Evolutionary conservation across 2,329 filamentous ascomycete genomes (phyloP).

Genomic region (Apiospora arundinis): DNA sequence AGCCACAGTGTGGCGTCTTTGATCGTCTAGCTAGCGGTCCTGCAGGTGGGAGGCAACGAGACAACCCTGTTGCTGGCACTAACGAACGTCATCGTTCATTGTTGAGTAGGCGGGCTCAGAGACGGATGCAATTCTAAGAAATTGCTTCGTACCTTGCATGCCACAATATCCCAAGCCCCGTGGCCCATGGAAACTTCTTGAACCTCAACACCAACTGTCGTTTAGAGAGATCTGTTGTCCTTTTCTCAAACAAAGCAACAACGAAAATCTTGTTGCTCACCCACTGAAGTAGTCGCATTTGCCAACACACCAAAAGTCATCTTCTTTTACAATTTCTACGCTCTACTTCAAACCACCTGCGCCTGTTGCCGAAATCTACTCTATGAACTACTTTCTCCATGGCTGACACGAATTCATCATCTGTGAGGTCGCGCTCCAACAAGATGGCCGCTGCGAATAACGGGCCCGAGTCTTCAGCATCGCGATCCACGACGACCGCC

Average conservation of each 20-base stretch:
- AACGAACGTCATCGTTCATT: not conserved
- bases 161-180: not conserved
- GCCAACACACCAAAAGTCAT: not conserved
- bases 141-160: not conserved
- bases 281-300: not conserved
- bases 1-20: constrained; percentile 3
- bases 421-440: constrained; percentile 33
- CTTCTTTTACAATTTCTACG: not conserved
- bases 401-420: constrained; percentile 29
- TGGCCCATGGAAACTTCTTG: not conserved
- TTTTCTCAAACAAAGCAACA: not conserved
- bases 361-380: not conserved
- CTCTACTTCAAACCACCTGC: not conserved
- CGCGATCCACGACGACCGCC: not conserved
- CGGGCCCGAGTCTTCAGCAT: not conserved
- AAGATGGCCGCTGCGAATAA: constrained; percentile 32
- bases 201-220: not conserved
- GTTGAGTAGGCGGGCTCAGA: not conserved
- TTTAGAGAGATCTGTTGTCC: not conserved
- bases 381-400: constrained; percentile 25
- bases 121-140: not conserved
- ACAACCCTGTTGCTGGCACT: not conserved
- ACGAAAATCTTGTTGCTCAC: not conserved
- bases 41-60: not conserved
- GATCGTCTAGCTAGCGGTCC: not conserved